Base-by-base conservation (phyloP, 306 rosid genomes). In the Pachyrhizus erosus region DNA sequence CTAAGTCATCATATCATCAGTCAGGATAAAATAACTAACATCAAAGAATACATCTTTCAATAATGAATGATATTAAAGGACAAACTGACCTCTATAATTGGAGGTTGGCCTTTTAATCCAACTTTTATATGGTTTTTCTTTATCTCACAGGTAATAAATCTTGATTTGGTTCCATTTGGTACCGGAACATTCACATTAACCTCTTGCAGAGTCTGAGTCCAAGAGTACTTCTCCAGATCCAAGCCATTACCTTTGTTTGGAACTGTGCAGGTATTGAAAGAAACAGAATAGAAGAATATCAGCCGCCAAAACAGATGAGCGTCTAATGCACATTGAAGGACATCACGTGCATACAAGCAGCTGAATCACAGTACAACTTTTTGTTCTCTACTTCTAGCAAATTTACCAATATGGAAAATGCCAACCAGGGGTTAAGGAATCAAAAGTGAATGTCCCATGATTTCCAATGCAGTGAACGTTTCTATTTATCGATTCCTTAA, bases 171-270 rank as follows among this genome's bases (percentile, higher is more conserved):
- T 85, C 97, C 98, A 60, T 78, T 54, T 26, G 99, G 97, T 45
- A 96, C 94, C 0, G 97, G 94, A 73, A 92, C 80, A 76, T 81
- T 88, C 10, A 93, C 75, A 67, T 40, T 91, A 66, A 93, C 90
- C 87, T 94, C 98, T 84, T 92, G 97, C n/a, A 94, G 89, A 60
- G 84, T 81, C 87, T 94, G 98, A 7, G 98, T 94, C 98, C 98
- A 94, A 6, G 93, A 91, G 84, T 92, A 91, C 0, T 90, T 84
- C 71, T 94, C 98, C 85, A 94, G 68, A 86, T 94, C 98, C 88
- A 94, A 77, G 15, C 98, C 98, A 77, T 94, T 94, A 40, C 94
- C 98, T 9, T 48, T 72, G 86, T 94, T 94, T 52, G 97, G 98
- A 74, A 48, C 98, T 92, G 97, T 68, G 33, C 61, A 83, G 0